A percentile compares a stretch with the other conserved stretches of the same genome.
phyloP scores from a whole-genome alignment of 2,329 filamentous ascomycete species.

The Bipolaris zeicola region DNA sequence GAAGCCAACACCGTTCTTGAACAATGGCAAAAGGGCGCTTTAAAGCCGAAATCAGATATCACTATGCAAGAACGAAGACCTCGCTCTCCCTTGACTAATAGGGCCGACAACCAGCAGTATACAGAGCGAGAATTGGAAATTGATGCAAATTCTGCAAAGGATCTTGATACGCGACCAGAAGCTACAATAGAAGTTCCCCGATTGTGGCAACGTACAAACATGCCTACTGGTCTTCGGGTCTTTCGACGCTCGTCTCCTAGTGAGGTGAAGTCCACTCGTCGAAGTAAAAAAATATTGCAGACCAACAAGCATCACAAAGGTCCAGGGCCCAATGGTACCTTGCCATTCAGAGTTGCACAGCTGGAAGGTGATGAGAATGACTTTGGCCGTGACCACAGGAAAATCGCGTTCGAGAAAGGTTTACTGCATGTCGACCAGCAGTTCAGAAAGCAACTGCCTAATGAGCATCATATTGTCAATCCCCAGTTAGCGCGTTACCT shows the following conservation, averaged over 20 bases:
- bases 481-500: conserved; percentile 43
- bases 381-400: conserved; percentile 43
- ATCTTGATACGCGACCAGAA: conserved; percentile 2
- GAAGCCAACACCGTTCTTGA: conserved; percentile 58
- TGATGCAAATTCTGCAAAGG: conserved; percentile 1
- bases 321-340: conserved; percentile 3
- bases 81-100: conserved; percentile 26
- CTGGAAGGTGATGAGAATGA: conserved; percentile 52
- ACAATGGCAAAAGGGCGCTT: conserved; percentile 57
- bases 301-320: not conserved
- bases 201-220: conserved; percentile 1
- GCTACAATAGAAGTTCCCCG: not conserved
- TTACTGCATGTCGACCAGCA: conserved; percentile 39
- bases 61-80: not conserved
- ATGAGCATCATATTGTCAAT: conserved; percentile 26
- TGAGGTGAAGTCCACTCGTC: conserved; percentile 5
- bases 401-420: conserved; percentile 46
- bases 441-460: conserved; percentile 19
- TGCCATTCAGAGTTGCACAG: conserved; percentile 46
- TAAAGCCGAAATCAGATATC: conserved; percentile 26
- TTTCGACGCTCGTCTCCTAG: conserved; percentile 15
- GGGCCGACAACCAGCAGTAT: conserved; percentile 27
- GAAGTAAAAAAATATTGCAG: not conserved
- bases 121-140: not conserved
- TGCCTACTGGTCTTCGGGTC: conserved; percentile 14